Evolutionary conservation across 169 alveolate genomes (phyloP).

Genomic region (Theileria equi): DNA sequence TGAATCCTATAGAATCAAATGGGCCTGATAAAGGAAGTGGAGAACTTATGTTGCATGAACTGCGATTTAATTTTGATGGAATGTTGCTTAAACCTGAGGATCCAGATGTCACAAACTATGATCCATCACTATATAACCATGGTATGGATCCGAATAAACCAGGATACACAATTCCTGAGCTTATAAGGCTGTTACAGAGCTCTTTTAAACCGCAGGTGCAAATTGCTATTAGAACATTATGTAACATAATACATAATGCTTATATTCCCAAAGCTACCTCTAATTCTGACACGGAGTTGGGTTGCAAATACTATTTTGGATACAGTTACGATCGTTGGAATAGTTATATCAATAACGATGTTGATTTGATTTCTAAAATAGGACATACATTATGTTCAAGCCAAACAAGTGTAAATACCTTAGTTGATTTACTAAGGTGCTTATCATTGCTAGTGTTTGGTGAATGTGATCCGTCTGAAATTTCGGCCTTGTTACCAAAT

Average conservation of each 20-base stretch:
- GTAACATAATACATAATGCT: slow-evolving; percentile 30
- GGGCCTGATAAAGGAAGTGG: slow-evolving; percentile 27
- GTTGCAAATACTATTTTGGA: slow-evolving; percentile 16
- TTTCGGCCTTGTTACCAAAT: background rate
- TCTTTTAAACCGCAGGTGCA: slow-evolving; percentile 69
- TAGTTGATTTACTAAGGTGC: slow-evolving; percentile 41
- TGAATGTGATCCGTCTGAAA: too few species aligned
- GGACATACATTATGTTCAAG: slow-evolving; percentile 16
- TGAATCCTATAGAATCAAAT: slow-evolving; percentile 68
- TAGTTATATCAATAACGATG: slow-evolving; percentile 38
- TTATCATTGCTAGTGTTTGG: slow-evolving; percentile 35
- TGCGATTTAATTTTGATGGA: slow-evolving; percentile 72
- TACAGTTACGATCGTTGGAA: slow-evolving; percentile 45
- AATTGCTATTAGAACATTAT: slow-evolving; percentile 52
- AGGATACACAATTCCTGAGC: slow-evolving; percentile 76
- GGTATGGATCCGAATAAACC: slow-evolving; percentile 69
- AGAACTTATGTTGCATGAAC: slow-evolving; percentile 61
- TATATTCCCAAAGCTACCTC: background rate
- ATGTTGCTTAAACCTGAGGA: slow-evolving; percentile 31
- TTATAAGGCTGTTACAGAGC: slow-evolving; percentile 69
- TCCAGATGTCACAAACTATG: slow-evolving; percentile 37
- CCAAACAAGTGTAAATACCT: background rate
- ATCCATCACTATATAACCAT: slow-evolving; percentile 69
- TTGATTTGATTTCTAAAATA: slow-evolving; percentile 38
- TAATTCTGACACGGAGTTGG: background rate